Base-by-base conservation (phyloP, 441 rosid genomes). In the Populus tomentosa region DNA sequence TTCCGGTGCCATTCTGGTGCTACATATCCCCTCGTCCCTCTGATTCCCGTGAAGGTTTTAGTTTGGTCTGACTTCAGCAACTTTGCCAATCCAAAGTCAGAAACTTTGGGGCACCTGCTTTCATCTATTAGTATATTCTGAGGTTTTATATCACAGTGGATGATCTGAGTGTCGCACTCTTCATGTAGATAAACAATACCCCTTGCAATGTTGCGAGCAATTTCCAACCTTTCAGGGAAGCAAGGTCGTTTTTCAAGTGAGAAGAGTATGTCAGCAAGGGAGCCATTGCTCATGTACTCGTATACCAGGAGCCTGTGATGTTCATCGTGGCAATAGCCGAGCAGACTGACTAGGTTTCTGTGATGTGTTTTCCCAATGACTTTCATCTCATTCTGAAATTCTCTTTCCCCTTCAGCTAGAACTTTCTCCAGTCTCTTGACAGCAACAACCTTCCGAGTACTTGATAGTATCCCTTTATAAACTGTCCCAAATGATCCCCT, bases 81-180 rank as follows among this genome's bases (percentile, higher is more conserved):
- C 32, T 30, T 30, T 30, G 32, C 32, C 32, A 30, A 30, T 30
- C 32, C 32, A 30, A 30, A 30, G 32, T 30, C 32, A 30, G 32
- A 30, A 30, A 30, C 32, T 30, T 30, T 30, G 32, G 32, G 32
- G 32, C 32, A 30, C 32, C 32, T 30, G 32, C 32, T 30, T 30
- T 30, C 32, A 30, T 30, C 32, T 30, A 30, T 30, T 30, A 30
- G 32, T 30, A 30, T 30, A 30, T 30, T 30, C 32, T 30, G 32
- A 30, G 80, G 86, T 32, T 85, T 85, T 14, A 85, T 78, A 30
- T 84, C 78, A 8, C 89, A 86, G 67, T 82, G 86, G 23, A 84
- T 80, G 73, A 84, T 84, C 28, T 74, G 86, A 0, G 77, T 67
- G 26, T 82, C 81, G 6, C 89, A 84, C 66, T 84, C 87, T 56